Base-by-base conservation (phyloP, 768 basidiomycete species). In the Amyloporia xantha region DNA sequence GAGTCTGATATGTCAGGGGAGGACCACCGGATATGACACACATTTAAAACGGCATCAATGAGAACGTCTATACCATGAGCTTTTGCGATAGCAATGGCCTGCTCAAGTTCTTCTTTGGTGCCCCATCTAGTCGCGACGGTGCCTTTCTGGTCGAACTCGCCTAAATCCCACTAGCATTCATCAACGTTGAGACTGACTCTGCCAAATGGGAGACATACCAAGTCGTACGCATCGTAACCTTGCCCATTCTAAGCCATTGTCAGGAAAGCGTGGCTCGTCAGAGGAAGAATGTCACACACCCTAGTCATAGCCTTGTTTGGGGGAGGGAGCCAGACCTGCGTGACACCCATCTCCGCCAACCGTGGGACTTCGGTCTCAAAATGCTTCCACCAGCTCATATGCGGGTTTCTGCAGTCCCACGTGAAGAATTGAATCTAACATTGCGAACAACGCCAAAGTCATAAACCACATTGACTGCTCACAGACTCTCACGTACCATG, bases 21-120 rank as follows among this genome's bases (percentile, higher is more conserved):
- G n/a, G n/a, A n/a, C n/a, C n/a, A n/a, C n/a, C n/a, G n/a, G n/a
- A n/a, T n/a, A n/a, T 10, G 25, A 39, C 52, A 50, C 70, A 92
- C 92, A 66, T 94, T 94, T 51, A 97, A 72, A 3, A 97, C 89
- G 1, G 91, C 91, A 56, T 95, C 92, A 41, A 93, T 82, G 21
- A 91, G 66, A 30, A 91, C 75, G 53, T 86, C 81, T 15, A 97
- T 76, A 4, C 82, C 81, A 55, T 79, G 75, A 51, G 75, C 68
- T 55, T 73, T 76, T 2, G 92, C 92, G n/a, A 68, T 66, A 50
- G 73, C 68, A 59, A 86, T 85, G 20, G 89, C 88, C 10, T 69
- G 58, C 1, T 91, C 59, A 23, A 93, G 76, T 51, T 95, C 86
- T 24, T 88, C 79, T 55, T 82, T 86, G 11, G 86, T 84, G 20